Evolutionary conservation across 805 yeast species (phyloP), one percentile per base, ranked within the genome.

Genomic region (Candida boidinii): DNA sequence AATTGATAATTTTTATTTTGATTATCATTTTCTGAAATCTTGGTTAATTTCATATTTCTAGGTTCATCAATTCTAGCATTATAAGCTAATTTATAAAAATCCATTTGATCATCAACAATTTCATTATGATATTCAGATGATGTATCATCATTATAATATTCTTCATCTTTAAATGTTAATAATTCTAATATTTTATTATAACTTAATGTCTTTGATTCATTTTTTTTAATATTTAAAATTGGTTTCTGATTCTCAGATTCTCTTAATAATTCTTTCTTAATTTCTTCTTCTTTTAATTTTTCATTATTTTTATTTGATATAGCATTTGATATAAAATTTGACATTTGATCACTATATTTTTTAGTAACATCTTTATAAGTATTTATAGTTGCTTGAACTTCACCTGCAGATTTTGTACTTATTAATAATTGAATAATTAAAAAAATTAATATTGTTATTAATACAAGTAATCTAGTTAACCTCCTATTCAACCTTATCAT

Each of bases 51-150:
- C 39, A 48, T 48, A n/a, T 46, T 49, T 40, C 63, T 63, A 3
- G 81, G 81, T 45, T 71, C 76, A 29, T 39, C 29, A 20, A 73
- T 64, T 22, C 55, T 52, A 36, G 55, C 45, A 3, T 39, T 37
- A 23, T 67, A 36, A 12, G 63, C 50, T 7, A 54, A 45, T 21
- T 58, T 47, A 48, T 70, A 71, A 13, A 53, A 45, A 26, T 57
- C 38, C 39, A 46, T 48, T 46, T 74, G 70, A 24, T 38, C 39
- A 18, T 48, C 35, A 15, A 66, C 46, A 13, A 68, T 57, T 23
- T 54, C 50, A n/a, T n/a, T n/a, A n/a, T n/a, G n/a, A n/a, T n/a
- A n/a, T 9, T 42, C 42, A 7, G 42, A 33, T 5, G 44, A 41
- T 26, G 7, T 23, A 6, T 12, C 18, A 23, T 39, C 44, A 16